Percentiles rank a stretch among this genome's conserved stretches.
phyloP scores from a whole-genome alignment of 495 filamentous ascomycete genomes.

The Penicillium daleae region DNA sequence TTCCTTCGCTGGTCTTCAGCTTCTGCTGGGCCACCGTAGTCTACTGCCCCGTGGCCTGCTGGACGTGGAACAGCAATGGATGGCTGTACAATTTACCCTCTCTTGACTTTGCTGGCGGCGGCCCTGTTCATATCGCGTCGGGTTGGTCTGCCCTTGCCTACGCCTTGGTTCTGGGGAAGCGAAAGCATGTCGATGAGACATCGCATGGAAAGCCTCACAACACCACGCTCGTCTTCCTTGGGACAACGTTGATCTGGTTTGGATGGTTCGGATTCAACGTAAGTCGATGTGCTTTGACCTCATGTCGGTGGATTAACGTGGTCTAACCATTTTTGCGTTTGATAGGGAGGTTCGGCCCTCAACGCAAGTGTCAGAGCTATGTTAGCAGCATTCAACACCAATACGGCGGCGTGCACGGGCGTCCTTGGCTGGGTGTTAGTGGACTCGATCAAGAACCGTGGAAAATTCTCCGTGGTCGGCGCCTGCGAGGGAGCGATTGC shows the following conservation, averaged over 20 bases:
- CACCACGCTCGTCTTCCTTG: constrained; percentile 58
- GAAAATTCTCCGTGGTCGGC: constrained; percentile 62
- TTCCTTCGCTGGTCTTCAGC: constrained; percentile 58
- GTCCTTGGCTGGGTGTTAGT: constrained; percentile 63
- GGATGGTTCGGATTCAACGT: constrained; percentile 66
- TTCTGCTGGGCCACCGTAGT: constrained; percentile 64
- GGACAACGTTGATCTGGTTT: constrained; percentile 63
- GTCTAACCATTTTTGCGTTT: constrained; percentile 1
- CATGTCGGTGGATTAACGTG: constrained; percentile 1
- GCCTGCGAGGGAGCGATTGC: constrained; percentile 66
- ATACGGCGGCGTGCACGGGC: constrained; percentile 60
- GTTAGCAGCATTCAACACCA: constrained; percentile 64
- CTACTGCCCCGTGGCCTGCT: constrained; percentile 62
- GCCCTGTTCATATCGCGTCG: constrained; percentile 60
- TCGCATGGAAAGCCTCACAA: constrained; percentile 57
- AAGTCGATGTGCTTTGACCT: constrained; percentile 5
- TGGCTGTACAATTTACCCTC: constrained; percentile 60
- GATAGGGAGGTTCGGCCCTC: constrained; percentile 58
- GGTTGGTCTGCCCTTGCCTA: constrained; percentile 60
- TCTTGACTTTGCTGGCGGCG: constrained; percentile 60
- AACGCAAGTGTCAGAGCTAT: constrained; percentile 60
- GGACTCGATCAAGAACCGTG: constrained; percentile 57
- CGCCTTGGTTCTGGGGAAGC: constrained; percentile 58
- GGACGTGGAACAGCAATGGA: constrained; percentile 63
- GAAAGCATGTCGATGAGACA: constrained; percentile 47